phyloP scores from a whole-genome alignment of 768 basidiomycete species.

The Boletellus ananiceps region DNA sequence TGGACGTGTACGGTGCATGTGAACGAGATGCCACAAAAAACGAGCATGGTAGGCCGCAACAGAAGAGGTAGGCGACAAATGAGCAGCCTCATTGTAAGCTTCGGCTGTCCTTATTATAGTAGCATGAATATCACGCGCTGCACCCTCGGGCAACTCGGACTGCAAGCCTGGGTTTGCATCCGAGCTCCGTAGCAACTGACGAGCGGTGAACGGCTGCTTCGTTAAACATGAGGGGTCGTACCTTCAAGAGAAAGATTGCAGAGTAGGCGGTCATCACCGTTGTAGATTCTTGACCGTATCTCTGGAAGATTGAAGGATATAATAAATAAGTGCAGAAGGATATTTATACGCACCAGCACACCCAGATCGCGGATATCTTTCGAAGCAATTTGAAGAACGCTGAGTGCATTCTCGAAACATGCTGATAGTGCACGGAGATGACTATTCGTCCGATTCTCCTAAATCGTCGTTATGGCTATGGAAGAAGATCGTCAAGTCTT shows the following conservation, averaged over 20 bases:
- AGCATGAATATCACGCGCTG: slow-evolving; percentile 59
- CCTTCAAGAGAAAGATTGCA: slow-evolving; percentile 75
- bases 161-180: slow-evolving; percentile 53
- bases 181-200: slow-evolving; percentile 65
- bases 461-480: slow-evolving; percentile 1
- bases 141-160: slow-evolving; percentile 56
- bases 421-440: slow-evolving; percentile 64
- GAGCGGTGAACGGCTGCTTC: slow-evolving; percentile 1
- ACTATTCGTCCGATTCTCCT: slow-evolving; percentile 56
- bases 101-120: slow-evolving; percentile 69
- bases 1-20: slow-evolving; percentile 52
- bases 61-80: slow-evolving; percentile 54
- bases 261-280: slow-evolving; percentile 85
- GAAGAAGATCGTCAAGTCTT: background rate
- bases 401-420: slow-evolving; percentile 72
- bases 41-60: slow-evolving; percentile 75
- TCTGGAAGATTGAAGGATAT: slow-evolving; percentile 38
- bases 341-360: slow-evolving; percentile 56
- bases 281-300: slow-evolving; percentile 81
- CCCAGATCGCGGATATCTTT: slow-evolving; percentile 69
- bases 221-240: slow-evolving; percentile 26
- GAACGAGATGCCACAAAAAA: slow-evolving; percentile 68
- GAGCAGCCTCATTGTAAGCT: slow-evolving; percentile 71
- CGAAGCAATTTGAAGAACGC: slow-evolving; percentile 64
- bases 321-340: slow-evolving; percentile 25